These are phyloP conservation scores for Wickerhamomyces sp. DNA, from an alignment of 1,139 yeast species.

Conservation along the genomic window DNA sequence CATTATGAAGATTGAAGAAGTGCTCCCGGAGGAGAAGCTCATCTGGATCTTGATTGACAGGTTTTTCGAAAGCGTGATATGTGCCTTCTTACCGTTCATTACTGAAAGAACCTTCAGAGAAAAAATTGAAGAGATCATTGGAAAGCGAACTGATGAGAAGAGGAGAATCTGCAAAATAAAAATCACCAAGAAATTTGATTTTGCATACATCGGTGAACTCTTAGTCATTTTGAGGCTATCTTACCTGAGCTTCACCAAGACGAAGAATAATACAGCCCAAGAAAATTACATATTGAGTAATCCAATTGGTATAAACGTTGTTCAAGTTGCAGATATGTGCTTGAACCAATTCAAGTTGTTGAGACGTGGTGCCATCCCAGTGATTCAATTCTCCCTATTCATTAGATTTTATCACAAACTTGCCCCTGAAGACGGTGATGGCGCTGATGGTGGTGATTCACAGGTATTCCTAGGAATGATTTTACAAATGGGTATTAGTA, in stretches of 20 bases:
- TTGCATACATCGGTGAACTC: constrained; percentile 16
- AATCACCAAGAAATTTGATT: constrained; percentile 24
- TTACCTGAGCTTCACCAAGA: constrained; percentile 16
- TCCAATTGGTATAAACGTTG: constrained; percentile 9
- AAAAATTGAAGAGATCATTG: constrained; percentile 21
- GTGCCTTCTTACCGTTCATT: constrained; percentile 15
- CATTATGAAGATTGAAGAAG: constrained; percentile 26
- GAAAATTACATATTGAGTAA: constrained; percentile 13
- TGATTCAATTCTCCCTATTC: constrained; percentile 18
- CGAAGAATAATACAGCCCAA: constrained; percentile 10
- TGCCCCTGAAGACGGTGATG: constrained; percentile 22
- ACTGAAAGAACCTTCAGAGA: constrained; percentile 13
- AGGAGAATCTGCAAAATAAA: constrained; percentile 19
- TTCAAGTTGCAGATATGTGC: constrained; percentile 10
- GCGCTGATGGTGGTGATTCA: constrained; percentile 13
- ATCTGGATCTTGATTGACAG: constrained; percentile 21
- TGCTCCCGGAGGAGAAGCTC: constrained; percentile 12
- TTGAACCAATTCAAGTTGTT: constrained; percentile 14
- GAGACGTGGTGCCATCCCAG: constrained; percentile 9
- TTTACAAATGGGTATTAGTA: constrained; percentile 16
- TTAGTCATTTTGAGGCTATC: constrained; percentile 19
- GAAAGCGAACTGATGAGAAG: constrained; percentile 18
- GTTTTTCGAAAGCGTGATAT: constrained; percentile 19
- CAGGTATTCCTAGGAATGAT: constrained; percentile 17
- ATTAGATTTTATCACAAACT: constrained; percentile 10